Conservation (phyloP, 2,329 filamentous ascomycete genomes). For the Fonsecaea erecta region DNA sequence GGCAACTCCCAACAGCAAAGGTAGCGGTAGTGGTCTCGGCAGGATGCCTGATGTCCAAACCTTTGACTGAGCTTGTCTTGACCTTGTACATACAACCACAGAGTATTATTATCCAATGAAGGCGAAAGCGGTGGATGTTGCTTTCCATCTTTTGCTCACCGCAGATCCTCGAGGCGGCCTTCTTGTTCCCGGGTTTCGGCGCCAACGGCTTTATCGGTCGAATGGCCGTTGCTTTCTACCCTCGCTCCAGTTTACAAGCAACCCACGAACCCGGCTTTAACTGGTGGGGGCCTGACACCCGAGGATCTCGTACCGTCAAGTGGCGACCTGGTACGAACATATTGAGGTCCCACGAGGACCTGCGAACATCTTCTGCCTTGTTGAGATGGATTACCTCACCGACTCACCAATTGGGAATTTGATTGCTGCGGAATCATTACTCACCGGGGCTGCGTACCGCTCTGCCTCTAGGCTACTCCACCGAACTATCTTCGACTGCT, state of each 20-base stretch:
- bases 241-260: background rate
- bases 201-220: background rate
- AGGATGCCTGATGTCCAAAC: constrained; percentile 55
- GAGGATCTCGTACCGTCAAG: background rate
- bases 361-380: background rate
- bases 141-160: background rate
- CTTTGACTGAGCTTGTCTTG: constrained; percentile 41
- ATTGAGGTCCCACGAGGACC: background rate
- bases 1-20: constrained; percentile 30
- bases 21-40: constrained; percentile 46
- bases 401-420: background rate
- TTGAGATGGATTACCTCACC: background rate
- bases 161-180: background rate
- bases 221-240: background rate
- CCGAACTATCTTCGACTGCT: background rate
- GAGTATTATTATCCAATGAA: background rate
- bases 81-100: constrained; percentile 15
- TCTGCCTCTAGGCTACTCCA: background rate
- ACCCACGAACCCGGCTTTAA: background rate
- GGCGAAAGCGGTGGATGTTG: background rate
- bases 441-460: too few relatives aligned
- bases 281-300: background rate
- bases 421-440: background rate
- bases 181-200: background rate
- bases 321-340: background rate